Conservation (phyloP, 148 eudicot species). For the Rhododendron ovatum region DNA sequence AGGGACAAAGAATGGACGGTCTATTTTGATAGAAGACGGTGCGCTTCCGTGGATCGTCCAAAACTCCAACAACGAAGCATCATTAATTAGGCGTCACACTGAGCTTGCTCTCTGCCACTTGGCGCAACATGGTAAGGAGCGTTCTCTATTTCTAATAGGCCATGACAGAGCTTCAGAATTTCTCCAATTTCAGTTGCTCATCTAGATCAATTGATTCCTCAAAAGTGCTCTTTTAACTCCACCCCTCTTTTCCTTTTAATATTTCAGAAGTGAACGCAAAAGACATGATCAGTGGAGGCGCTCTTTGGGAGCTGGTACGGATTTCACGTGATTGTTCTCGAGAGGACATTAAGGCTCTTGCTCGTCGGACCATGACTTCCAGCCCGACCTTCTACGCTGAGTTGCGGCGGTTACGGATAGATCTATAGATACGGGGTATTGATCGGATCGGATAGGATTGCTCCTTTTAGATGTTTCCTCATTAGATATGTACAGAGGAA, state of each 20-base stretch:
- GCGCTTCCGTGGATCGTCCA: constrained; percentile 96
- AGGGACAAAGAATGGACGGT: constrained; percentile 67
- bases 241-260: background rate
- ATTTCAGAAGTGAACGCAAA: constrained; percentile 78
- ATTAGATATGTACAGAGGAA: background rate
- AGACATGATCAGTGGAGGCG: constrained; percentile 96
- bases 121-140: constrained; percentile 84
- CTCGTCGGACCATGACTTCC: constrained; percentile 72
- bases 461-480: background rate
- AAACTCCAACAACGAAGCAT: constrained; percentile 92
- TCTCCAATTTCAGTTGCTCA: background rate
- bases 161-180: background rate
- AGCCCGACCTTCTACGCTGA: constrained; percentile 75
- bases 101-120: constrained; percentile 98
- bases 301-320: constrained; percentile 98
- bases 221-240: background rate
- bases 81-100: constrained; percentile 89
- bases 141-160: background rate
- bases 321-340: constrained; percentile 94
- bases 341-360: constrained; percentile 84
- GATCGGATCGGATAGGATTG: background rate
- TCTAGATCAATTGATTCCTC: background rate
- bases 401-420: constrained; percentile 73
- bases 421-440: constrained; percentile 24
- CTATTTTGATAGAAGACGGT: constrained; percentile 87